Conservation (phyloP, 2,329 filamentous ascomycete species). For the Septoria linicola region DNA sequence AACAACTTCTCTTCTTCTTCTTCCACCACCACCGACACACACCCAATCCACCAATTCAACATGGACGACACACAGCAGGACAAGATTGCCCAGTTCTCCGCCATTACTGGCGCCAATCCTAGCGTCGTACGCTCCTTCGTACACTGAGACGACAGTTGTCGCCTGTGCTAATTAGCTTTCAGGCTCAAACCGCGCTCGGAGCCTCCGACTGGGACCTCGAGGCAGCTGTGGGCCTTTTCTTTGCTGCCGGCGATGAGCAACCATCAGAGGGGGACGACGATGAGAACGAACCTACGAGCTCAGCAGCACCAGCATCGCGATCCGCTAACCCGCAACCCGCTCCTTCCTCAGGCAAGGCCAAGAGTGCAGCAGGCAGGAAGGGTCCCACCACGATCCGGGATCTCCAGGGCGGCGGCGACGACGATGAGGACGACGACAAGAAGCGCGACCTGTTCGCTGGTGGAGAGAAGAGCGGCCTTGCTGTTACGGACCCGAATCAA, state of each 20-base stretch:
- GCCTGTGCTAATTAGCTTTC: neutral
- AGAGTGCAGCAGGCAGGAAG: constrained; percentile 29
- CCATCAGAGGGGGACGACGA: constrained; percentile 39
- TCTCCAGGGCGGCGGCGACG: constrained; percentile 54
- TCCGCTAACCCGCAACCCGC: constrained; percentile 17
- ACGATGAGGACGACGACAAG: constrained; percentile 61
- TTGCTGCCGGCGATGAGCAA: constrained; percentile 43
- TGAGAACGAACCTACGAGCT: constrained; percentile 12
- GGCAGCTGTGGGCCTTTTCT: constrained; percentile 47
- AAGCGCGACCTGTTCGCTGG: constrained; percentile 74
- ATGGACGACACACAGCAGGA: constrained; percentile 37
- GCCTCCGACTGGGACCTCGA: constrained; percentile 49
- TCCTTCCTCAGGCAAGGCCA: constrained; percentile 26
- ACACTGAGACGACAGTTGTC: too few species aligned
- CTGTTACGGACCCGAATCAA: constrained; percentile 63
- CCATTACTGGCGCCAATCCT: constrained; percentile 39
- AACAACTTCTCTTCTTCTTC: neutral
- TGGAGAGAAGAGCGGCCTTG: constrained; percentile 78
- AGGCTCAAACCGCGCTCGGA: constrained; percentile 48
- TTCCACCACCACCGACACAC: too few species aligned
- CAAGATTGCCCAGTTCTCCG: constrained; percentile 40
- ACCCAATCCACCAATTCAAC: neutral
- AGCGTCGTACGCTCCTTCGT: constrained; percentile 31
- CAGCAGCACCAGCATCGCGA: constrained; percentile 19
- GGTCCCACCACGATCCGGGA: constrained; percentile 48